Evolutionary conservation across 1,139 yeast genomes (phyloP).

Genomic region (Sugiyamaella xylanicola): DNA sequence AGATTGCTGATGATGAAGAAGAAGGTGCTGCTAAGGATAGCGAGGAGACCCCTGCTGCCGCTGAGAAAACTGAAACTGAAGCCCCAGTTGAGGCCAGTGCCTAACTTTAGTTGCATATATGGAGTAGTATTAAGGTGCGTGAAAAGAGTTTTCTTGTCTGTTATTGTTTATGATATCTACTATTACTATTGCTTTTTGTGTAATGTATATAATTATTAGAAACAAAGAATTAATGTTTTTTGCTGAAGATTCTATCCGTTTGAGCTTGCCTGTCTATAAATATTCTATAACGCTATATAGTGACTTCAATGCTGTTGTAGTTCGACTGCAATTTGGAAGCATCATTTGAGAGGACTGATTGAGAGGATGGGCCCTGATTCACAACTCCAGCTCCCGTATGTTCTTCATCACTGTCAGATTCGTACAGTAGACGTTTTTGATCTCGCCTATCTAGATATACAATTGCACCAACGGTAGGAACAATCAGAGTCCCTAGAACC

Average conservation of each 20-base stretch:
- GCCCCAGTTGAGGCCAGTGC: slow-evolving; percentile 16
- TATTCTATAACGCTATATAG: background rate
- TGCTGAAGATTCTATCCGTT: no score
- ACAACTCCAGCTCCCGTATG: background rate
- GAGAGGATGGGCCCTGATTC: background rate
- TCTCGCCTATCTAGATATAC: slow-evolving; percentile 26
- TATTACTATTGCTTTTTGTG: slow-evolving; percentile 10
- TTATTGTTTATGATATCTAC: slow-evolving; percentile 2
- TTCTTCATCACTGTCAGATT: slow-evolving; percentile 13
- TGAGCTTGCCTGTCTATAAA: no score
- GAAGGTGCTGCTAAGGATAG: slow-evolving; percentile 23
- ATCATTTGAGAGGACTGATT: background rate
- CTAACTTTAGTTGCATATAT: background rate
- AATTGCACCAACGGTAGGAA: slow-evolving; percentile 27
- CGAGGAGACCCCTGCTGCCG: slow-evolving; percentile 17
- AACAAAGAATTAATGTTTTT: slow-evolving; percentile 2
- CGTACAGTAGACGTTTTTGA: background rate
- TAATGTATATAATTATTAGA: slow-evolving; percentile 15
- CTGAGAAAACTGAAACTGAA: slow-evolving; percentile 19
- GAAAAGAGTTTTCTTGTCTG: background rate
- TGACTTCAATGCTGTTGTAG: background rate
- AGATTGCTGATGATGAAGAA: slow-evolving; percentile 28
- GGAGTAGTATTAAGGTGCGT: background rate
- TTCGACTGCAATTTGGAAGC: background rate
- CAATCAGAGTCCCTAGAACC: slow-evolving; percentile 25